These are phyloP conservation scores for Crataegus laevigata DNA, from an alignment of 306 rosid genomes.

Conservation along the genomic window DNA sequence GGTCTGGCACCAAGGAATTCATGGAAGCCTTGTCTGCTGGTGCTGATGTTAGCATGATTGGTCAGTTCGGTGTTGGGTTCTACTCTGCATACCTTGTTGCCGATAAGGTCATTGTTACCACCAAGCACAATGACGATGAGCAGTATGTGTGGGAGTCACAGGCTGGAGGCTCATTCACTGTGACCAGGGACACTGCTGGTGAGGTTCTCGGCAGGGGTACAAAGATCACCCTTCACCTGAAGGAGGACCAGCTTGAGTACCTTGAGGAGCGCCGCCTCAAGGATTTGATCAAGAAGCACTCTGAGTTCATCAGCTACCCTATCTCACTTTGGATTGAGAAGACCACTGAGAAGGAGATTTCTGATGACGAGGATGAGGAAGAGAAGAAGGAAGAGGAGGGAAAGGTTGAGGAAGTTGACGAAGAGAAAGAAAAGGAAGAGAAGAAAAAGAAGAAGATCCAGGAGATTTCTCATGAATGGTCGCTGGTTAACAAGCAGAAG, in stretches of 20 bases:
- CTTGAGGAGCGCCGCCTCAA: constrained; percentile 83
- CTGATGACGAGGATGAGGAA: constrained; percentile 90
- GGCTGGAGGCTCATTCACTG: constrained; percentile 92
- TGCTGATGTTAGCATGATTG: constrained; percentile 97
- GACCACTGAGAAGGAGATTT: constrained; percentile 83
- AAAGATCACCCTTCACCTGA: constrained; percentile 60
- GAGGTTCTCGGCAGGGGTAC: constrained; percentile 86
- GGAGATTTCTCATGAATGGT: constrained; percentile 90
- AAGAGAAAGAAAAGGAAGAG: constrained; percentile 80
- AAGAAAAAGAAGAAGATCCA: constrained; percentile 83
- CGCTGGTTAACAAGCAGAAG: constrained; percentile 88
- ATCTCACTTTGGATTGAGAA: constrained; percentile 92
- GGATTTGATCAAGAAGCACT: constrained; percentile 90
- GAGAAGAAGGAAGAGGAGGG: constrained; percentile 95
- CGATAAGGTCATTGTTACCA: constrained; percentile 73
- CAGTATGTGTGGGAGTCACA: constrained; percentile 97
- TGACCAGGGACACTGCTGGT: constrained; percentile 74
- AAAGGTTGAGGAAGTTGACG: constrained; percentile 80
- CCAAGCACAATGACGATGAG: constrained; percentile 94
- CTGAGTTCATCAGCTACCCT: constrained; percentile 95
- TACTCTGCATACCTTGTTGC: constrained; percentile 91
- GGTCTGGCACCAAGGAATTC: constrained; percentile 97
- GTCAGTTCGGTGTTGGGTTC: constrained; percentile 97
- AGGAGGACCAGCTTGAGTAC: constrained; percentile 96
- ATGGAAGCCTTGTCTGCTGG: constrained; percentile 99